Evolutionary conservation across 768 basidiomycete genomes (phyloP), one percentile per base, ranked within the genome.

Genomic region (Amanita fuliginea): DNA sequence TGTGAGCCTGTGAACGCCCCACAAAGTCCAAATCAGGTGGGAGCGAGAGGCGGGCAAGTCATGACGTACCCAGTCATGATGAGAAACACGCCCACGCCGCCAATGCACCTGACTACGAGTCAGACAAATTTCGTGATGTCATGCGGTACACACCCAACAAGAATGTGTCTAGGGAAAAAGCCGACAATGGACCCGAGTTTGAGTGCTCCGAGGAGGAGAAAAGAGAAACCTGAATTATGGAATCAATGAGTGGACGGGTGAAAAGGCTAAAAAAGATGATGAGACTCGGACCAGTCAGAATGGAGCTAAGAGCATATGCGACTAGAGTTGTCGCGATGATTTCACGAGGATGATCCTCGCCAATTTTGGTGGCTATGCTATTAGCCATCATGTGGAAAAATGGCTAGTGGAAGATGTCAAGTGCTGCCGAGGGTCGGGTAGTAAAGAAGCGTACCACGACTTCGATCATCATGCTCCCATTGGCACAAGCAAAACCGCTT

Each of bases 401-500:
- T 1, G 95, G 94, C 86, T 91, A 55, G 16, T 28, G 49, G 34
- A 18, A 11, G 26, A 33, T 6, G 45, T 18, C n/a, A 21, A 43
- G 36, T 34, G 44, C 8, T 19, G 24, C 9, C 6, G 18, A 30
- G 18, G n/a, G 22, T 24, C 32, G 16, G 30, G 22, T 16, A 37
- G 11, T 11, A n/a, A 13, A 33, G 11, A 3, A 44, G 76, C 83
- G 39, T 62, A 91, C 87, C 56, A 97, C 93, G 9, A 94, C 90
- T 66, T 98, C 95, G 53, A 99, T 97, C 92, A 97, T 96, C 92
- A 94, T 92, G 54, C 87, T 91, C 5, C 88, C 90, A 64, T 91
- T 93, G 1, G 85, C 91, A 44, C 88, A 89, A 7, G 81, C 81
- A 62, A 99, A 96, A 19, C 81, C 83, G 56, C 86, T 92, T 3